Evolutionary conservation across 108 stramenopile species (phyloP), one percentile per base, ranked within the genome.

Genomic region (Skeletonema marinoi): DNA sequence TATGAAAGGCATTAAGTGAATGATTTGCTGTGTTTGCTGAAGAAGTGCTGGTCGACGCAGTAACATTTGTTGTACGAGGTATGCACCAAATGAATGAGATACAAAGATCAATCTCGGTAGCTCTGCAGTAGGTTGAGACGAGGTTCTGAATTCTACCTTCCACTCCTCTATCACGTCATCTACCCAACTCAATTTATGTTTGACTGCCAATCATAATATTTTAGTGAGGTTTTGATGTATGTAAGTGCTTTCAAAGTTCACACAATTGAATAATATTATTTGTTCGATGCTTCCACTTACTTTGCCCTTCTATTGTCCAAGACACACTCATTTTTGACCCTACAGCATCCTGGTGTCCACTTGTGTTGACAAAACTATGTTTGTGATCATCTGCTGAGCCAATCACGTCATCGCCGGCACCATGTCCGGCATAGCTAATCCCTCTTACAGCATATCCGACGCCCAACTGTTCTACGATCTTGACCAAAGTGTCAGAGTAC

Each of bases 261-360:
- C 2, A 19, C 32, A 8, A 60, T 41, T 9, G 13, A 65, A 65
- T 14, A 42, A 30, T 63, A 31, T 0, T 14, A 48, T 73, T 7
- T 39, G n/a, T 36, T 71, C n/a, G 31, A 1, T 51, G 29, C 4
- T 46, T 68, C 10, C 7, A 71, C 78, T 73, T 30, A 79, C 78
- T 68, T 73, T 95, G 94, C 2, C 94, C 94, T 38, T 95, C 86
- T 35, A 92, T 67, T 11, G 90, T 92, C 90, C 90, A 93, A 17
- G 90, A 51, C 30, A 89, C 71, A 21, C 48, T 32, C 66, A 78
- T 78, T 38, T 21, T 10, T 51, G 25, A 62, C 33, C 48, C 66
- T 31, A 25, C 80, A 32, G 51, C 41, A 32, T 48, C 54, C 44
- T 50, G 41, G 41, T 67, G 73, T 66, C 19, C 32, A 16, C 32